These are phyloP conservation scores for Talaromyces sp. DNA, from an alignment of 2,329 filamentous ascomycete genomes.

Conservation along the genomic window DNA sequence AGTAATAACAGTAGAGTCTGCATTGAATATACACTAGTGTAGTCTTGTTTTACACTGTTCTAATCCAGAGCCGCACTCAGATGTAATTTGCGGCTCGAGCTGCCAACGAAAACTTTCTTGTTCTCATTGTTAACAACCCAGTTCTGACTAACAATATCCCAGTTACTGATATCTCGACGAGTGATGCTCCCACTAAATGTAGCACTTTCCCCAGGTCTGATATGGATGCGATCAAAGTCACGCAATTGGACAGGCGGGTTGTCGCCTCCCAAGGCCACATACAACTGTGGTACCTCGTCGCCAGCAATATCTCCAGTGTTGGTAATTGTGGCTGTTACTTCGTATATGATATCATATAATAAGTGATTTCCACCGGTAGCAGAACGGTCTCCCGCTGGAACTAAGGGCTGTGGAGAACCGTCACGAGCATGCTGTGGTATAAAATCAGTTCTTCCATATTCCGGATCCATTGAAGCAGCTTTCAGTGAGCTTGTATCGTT, in stretches of 20 bases:
- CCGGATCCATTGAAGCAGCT: constrained; percentile 48
- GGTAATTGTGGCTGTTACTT: constrained; percentile 45
- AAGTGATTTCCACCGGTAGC: constrained; percentile 56
- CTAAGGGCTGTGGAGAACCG: constrained; percentile 51
- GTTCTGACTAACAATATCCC: constrained; percentile 73
- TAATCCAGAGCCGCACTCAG: constrained; percentile 35
- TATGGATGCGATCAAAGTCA: constrained; percentile 72
- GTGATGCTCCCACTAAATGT: constrained; percentile 67
- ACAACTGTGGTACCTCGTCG: constrained; percentile 55
- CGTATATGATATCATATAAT: constrained; percentile 48
- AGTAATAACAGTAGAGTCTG: no score
- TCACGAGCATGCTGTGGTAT: constrained; percentile 49
- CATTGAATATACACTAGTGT: no score
- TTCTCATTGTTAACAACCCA: constrained; percentile 63
- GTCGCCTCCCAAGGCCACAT: constrained; percentile 73
- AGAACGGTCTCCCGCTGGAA: constrained; percentile 55
- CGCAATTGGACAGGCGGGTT: constrained; percentile 66
- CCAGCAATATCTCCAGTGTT: constrained; percentile 48
- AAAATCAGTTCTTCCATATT: constrained; percentile 50
- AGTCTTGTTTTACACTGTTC: no score
- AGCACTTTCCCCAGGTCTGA: constrained; percentile 62
- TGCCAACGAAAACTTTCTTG: constrained; percentile 60
- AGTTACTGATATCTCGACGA: constrained; percentile 79
- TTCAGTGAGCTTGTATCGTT: constrained; percentile 58
- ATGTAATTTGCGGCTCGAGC: constrained; percentile 53